phyloP scores from a whole-genome alignment of 257 asterid species.

The Solanum chmielewskii region DNA sequence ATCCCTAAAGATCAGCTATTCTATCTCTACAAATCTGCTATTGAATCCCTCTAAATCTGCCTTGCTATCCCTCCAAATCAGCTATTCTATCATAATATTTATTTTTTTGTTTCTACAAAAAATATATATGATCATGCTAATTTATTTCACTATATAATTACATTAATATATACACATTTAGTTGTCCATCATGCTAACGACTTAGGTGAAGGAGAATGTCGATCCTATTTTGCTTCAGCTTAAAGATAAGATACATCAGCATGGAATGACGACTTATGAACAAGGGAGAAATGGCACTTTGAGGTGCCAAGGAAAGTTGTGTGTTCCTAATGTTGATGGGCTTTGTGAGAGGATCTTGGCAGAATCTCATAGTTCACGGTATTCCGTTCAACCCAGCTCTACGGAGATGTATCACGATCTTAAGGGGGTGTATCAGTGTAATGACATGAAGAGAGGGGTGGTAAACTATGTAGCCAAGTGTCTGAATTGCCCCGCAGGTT shows the following conservation, averaged over 20 bases:
- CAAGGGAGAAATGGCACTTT: not conserved
- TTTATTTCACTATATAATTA: too few species aligned
- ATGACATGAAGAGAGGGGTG: not conserved
- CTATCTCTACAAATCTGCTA: too few species aligned
- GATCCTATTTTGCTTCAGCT: not conserved
- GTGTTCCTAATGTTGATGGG: not conserved
- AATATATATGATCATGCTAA: too few species aligned
- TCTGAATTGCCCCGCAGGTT: not conserved
- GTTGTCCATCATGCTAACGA: too few species aligned
- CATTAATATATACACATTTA: too few species aligned
- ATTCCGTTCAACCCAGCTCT: not conserved
- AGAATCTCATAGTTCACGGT: not conserved
- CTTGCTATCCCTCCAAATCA: too few species aligned
- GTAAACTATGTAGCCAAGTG: not conserved
- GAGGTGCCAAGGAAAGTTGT: not conserved
- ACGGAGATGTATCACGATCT: not conserved
- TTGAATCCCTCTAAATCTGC: too few species aligned
- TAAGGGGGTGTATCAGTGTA: not conserved
- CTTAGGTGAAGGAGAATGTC: not conserved
- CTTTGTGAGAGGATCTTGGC: not conserved
- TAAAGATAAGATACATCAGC: not conserved
- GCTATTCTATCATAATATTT: too few species aligned
- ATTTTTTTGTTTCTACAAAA: too few species aligned
- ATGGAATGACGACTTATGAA: not conserved
- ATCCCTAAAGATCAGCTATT: too few species aligned